These are phyloP conservation scores for Cubamyces lactineus DNA, from an alignment of 768 basidiomycete genomes.

Conservation along the genomic window DNA sequence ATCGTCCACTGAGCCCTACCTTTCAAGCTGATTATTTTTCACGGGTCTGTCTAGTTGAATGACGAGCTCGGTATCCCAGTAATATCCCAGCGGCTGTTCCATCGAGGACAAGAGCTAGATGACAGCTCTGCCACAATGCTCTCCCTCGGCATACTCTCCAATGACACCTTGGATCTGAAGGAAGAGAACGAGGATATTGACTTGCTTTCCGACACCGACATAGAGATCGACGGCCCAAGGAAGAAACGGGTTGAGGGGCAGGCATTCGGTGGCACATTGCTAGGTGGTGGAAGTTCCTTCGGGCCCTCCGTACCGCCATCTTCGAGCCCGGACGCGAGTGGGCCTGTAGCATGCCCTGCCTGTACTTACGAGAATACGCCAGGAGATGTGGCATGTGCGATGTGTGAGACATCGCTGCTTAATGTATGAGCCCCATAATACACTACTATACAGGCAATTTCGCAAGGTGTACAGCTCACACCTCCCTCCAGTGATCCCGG, in stretches of 20 bases:
- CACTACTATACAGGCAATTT: neutral
- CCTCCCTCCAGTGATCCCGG: too few relatives aligned
- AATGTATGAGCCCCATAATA: constrained; percentile 2
- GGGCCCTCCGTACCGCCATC: constrained; percentile 32
- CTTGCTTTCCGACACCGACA: constrained; percentile 55
- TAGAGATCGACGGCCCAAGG: constrained; percentile 33
- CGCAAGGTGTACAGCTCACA: too few relatives aligned
- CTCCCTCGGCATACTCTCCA: constrained; percentile 58
- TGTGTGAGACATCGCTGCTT: constrained; percentile 34
- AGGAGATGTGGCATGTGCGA: constrained; percentile 37
- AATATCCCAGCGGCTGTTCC: constrained; percentile 74
- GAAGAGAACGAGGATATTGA: constrained; percentile 65
- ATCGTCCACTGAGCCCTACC: neutral
- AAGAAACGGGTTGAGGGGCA: constrained; percentile 59
- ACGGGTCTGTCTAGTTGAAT: constrained; percentile 56
- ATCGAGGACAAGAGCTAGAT: constrained; percentile 61
- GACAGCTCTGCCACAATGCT: constrained; percentile 57
- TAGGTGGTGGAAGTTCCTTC: constrained; percentile 46
- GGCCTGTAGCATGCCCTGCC: constrained; percentile 48
- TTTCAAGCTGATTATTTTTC: constrained; percentile 1
- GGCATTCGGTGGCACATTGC: constrained; percentile 76
- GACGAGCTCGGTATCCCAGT: constrained; percentile 67
- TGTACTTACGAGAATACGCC: constrained; percentile 64
- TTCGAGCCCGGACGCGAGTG: constrained; percentile 23
- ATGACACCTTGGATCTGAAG: constrained; percentile 68